Percentiles rank a stretch among this genome's conserved stretches.
These are phyloP conservation scores for Wilcoxina mikolae DNA, from an alignment of 495 filamentous ascomycete genomes.

Conservation along the genomic window DNA sequence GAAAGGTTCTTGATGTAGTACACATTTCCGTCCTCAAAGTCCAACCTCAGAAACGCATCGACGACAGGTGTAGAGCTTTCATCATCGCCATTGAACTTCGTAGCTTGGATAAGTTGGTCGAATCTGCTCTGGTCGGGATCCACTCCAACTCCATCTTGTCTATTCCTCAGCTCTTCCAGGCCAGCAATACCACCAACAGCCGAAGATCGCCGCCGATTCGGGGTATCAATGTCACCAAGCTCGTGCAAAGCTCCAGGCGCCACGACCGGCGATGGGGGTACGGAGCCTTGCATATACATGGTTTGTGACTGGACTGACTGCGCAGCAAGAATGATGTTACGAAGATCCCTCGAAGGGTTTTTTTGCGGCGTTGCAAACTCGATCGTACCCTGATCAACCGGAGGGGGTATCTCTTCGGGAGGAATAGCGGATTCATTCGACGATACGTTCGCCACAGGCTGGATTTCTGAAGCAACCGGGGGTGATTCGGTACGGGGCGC, in stretches of 20 bases:
- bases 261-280: slow-evolving; percentile 22
- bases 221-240: slow-evolving; percentile 8
- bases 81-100: slow-evolving; percentile 1
- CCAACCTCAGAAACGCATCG: slow-evolving; percentile 24
- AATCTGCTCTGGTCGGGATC: slow-evolving; percentile 3
- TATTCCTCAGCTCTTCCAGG: slow-evolving; percentile 22
- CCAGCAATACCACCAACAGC: slow-evolving; percentile 24
- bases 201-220: slow-evolving; percentile 19
- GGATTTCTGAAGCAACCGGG: neutral
- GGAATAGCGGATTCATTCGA: neutral
- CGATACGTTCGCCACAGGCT: too few species aligned
- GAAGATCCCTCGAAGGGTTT: neutral
- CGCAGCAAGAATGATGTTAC: slow-evolving; percentile 1
- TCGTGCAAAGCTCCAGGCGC: slow-evolving; percentile 23
- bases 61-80: slow-evolving; percentile 16
- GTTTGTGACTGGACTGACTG: neutral
- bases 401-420: neutral
- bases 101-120: slow-evolving; percentile 23
- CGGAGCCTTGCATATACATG: neutral
- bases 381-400: neutral
- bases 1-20: slow-evolving; percentile 24
- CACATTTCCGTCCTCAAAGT: slow-evolving; percentile 29
- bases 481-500: too few species aligned
- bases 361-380: neutral
- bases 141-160: slow-evolving; percentile 1